Conservation (phyloP, 2,329 filamentous ascomycete species). For the Cladosporium sp. region DNA sequence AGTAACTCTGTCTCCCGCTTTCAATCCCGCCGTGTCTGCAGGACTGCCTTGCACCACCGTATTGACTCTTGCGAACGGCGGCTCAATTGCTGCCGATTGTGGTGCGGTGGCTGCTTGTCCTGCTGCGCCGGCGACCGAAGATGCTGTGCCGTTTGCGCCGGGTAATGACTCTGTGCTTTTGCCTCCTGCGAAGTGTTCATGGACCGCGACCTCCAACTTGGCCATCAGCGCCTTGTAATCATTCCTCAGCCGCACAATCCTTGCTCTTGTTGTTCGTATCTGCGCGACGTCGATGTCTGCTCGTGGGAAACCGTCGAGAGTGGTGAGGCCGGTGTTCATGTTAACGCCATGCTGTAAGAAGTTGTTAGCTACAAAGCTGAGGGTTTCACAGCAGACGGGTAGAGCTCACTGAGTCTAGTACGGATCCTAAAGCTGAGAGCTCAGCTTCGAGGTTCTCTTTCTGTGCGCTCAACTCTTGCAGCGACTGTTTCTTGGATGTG, state of each 20-base stretch:
- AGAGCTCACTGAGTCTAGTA: conserved; percentile 74
- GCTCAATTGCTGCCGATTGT: conserved; percentile 39
- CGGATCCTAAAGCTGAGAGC: conserved; percentile 74
- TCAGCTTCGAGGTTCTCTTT: conserved; percentile 85
- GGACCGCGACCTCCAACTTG: conserved; percentile 77
- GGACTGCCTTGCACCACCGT: conserved; percentile 74
- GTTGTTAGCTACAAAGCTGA: conserved; percentile 1
- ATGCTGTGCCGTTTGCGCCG: neutral
- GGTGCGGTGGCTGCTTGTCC: conserved; percentile 15
- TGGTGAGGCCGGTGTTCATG: conserved; percentile 85
- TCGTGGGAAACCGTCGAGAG: conserved; percentile 85
- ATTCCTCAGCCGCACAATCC: conserved; percentile 84
- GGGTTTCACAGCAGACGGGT: neutral
- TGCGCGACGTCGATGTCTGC: conserved; percentile 93
- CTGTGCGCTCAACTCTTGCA: conserved; percentile 75
- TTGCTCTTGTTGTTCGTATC: conserved; percentile 87
- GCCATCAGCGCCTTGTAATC: conserved; percentile 90
- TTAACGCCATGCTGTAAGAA: conserved; percentile 75
- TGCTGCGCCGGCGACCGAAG: conserved; percentile 15
- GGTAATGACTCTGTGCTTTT: conserved; percentile 17
- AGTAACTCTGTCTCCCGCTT: conserved; percentile 73
- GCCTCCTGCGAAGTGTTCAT: conserved; percentile 71
- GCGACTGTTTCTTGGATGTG: conserved; percentile 55
- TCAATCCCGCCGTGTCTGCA: conserved; percentile 75
- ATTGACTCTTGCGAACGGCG: conserved; percentile 85